Base-by-base conservation (phyloP, 2,329 filamentous ascomycete genomes). In the Hymenoscyphus infarciens region DNA sequence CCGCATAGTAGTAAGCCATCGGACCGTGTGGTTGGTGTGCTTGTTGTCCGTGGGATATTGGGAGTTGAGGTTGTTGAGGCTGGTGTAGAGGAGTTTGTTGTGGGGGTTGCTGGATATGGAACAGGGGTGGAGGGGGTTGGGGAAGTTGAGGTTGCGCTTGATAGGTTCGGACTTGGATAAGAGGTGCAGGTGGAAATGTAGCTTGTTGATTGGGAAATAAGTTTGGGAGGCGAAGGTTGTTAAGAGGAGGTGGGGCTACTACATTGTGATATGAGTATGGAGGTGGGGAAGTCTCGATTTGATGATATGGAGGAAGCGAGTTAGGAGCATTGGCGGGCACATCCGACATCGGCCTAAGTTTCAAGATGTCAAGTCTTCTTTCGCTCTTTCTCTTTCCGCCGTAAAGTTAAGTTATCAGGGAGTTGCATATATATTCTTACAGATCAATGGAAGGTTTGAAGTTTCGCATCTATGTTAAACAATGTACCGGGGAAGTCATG, bases 1-100 rank as follows among this genome's bases (percentile, higher is more conserved):
- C 19, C 11, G 45, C 45, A 49, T 22, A 49, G 45, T 49, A 49
- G 45, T 49, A 49, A 22, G 45, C 45, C 45, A 49, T 49, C 45
- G n/a, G 19, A 22, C 10, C n/a, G 19, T 49, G 8, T 25, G 45
- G 5, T 49, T 19, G 45, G 19, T 25, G 45, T 13, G 2, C 8
- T 49, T 49, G 45, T n/a, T 49, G 45, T 22, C 10, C 10, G 19
- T 13, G 19, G 22, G 45, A 10, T 13, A n/a, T 10, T 13, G 25
- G 45, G 19, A 49, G 10, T 8, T 49, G 45, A 49, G 45, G 45
- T 13, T 49, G 19, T 22, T 49, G 19, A 13, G 19, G 45, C 13
- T 25, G 45, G 10, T 25, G 45, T 49, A 49, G 10, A 10, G 19
- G 45, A 10, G 19, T 10, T 45, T 45, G 42, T 1, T n/a, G 42